These are phyloP conservation scores for Aurifilum marmelostoma DNA, from an alignment of 2,329 filamentous ascomycete genomes.

Conservation along the genomic window DNA sequence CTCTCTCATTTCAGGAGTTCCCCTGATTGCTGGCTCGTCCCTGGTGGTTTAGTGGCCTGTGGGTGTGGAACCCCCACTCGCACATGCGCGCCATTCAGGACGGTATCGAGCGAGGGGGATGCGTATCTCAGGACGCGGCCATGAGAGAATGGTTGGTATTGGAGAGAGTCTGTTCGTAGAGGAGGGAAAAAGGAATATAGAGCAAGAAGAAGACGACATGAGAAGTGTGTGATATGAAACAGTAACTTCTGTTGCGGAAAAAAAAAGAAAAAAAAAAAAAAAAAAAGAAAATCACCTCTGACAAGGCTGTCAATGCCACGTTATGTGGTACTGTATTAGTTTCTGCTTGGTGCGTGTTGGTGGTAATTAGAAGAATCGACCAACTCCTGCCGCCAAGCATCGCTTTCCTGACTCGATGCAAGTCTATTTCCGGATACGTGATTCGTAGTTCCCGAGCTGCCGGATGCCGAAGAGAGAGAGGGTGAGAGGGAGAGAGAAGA, in stretches of 20 bases:
- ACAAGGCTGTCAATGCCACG: neutral
- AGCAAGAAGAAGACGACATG: neutral
- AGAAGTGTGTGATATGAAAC: neutral
- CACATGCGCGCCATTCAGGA: neutral
- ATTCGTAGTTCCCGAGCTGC: neutral
- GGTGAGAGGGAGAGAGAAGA: neutral
- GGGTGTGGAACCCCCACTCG: neutral
- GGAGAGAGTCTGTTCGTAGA: neutral
- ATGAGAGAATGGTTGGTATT: neutral
- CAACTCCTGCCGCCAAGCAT: neutral
- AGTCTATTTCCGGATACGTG: constrained; percentile 3
- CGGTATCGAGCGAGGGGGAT: neutral
- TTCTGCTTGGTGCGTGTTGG: neutral
- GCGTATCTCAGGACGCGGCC: neutral
- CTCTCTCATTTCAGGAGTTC: neutral
- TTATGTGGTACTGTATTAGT: neutral
- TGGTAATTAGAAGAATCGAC: neutral
- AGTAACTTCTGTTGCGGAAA: neutral
- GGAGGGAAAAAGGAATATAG: neutral
- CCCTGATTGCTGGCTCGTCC: neutral
- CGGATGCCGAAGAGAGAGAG: neutral
- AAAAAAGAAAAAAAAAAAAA: neutral
- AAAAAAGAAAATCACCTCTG: too few relatives aligned
- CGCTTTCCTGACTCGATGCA: neutral
- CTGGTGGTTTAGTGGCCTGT: neutral